Conservation (phyloP, 768 basidiomycete species). For the Gymnopilus junonius region DNA sequence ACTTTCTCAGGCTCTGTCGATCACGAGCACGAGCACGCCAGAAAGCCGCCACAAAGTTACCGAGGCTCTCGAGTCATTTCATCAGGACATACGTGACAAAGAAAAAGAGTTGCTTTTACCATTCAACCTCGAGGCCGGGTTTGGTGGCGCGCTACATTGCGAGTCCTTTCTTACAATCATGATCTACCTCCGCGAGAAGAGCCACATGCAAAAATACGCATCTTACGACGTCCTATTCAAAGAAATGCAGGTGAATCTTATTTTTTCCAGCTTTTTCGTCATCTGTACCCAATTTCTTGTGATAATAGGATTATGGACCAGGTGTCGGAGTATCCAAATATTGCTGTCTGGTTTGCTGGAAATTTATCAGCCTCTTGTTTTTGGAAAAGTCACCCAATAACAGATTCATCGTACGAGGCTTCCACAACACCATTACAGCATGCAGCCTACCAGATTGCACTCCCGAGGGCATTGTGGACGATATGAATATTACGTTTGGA, state of each 20-base stretch:
- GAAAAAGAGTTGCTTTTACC: too few relatives aligned
- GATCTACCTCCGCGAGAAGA: neutral
- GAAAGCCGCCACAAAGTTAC: too few relatives aligned
- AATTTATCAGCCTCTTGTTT: conserved; percentile 2
- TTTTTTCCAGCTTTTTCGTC: neutral
- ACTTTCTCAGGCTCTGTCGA: neutral
- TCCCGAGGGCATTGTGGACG: conserved; percentile 4
- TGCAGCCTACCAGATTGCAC: conserved; percentile 9
- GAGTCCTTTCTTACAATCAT: conserved; percentile 6
- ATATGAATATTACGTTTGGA: conserved; percentile 7
- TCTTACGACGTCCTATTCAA: neutral
- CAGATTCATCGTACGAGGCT: conserved; percentile 5
- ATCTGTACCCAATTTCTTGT: neutral
- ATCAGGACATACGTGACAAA: too few relatives aligned
- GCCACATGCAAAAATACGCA: neutral
- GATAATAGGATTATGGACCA: conserved; percentile 8
- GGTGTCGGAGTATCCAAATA: conserved; percentile 9
- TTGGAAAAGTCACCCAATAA: neutral
- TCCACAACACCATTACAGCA: neutral
- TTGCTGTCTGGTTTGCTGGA: conserved; percentile 9
- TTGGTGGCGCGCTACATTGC: conserved; percentile 1
- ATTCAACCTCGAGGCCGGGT: neutral
- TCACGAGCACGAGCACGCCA: too few relatives aligned
- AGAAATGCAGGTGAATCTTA: neutral
- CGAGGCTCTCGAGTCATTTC: too few relatives aligned